Conservation (phyloP, 441 rosid species). For the Macaranga tanarius region DNA sequence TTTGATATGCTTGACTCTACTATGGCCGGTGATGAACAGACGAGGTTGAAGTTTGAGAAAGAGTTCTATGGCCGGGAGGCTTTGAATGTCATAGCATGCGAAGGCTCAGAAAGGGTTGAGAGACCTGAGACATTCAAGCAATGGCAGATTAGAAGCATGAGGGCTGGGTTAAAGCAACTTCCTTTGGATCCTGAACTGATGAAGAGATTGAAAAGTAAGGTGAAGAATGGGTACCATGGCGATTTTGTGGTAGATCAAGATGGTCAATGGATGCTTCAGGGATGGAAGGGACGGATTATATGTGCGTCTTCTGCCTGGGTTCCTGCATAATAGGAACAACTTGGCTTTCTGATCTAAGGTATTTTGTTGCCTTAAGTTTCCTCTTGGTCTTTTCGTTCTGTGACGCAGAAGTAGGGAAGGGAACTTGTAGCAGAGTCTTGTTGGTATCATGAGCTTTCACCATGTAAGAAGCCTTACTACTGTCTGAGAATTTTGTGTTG, state of each 20-base stretch:
- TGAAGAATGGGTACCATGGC: constrained; percentile 35
- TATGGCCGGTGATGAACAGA: constrained; percentile 32
- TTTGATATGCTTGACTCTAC: constrained; percentile 45
- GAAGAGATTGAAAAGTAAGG: constrained; percentile 41
- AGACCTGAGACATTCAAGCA: constrained; percentile 90
- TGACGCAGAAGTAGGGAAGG: not conserved
- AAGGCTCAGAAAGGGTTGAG: constrained; percentile 55
- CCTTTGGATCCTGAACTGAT: constrained; percentile 45
- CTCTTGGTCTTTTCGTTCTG: not conserved
- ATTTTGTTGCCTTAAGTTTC: too few relatives aligned
- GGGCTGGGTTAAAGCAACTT: constrained; percentile 76
- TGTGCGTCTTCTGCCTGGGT: constrained; percentile 69
- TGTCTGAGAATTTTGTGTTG: not conserved
- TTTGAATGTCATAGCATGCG: constrained; percentile 55
- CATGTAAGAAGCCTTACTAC: not conserved
- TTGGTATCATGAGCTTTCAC: not conserved
- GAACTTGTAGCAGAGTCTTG: not conserved
- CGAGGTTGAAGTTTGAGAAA: constrained; percentile 54
- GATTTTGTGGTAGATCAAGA: constrained; percentile 66
- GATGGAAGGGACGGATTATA: constrained; percentile 93
- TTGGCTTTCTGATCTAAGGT: too few relatives aligned
- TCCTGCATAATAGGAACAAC: constrained; percentile 36
- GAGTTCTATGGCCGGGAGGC: constrained; percentile 44
- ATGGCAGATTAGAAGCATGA: constrained; percentile 63
- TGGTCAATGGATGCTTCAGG: constrained; percentile 82